A percentile compares a stretch with the other conserved stretches of the same genome.
Conservation (phyloP, 371 early-diverging fungal genomes). For the Actinomucor elegans region DNA sequence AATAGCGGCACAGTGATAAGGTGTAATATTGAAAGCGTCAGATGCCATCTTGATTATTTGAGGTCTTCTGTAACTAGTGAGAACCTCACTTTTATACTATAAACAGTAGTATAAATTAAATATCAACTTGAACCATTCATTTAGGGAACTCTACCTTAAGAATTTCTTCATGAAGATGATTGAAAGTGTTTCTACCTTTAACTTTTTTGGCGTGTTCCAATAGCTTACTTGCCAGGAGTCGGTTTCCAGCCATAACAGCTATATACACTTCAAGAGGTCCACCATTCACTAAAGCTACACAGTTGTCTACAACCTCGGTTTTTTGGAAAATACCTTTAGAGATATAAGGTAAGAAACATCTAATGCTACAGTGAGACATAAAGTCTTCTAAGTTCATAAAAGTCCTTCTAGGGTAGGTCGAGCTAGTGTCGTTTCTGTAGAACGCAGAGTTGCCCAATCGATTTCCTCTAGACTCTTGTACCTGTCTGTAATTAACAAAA, state of each 20-base stretch:
- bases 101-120: too few species aligned
- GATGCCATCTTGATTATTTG: conserved; percentile 52
- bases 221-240: conserved; percentile 31
- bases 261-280: conserved; percentile 30
- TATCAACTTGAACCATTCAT: not conserved
- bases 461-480: conserved; percentile 67
- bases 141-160: conserved; percentile 30
- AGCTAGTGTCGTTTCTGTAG: conserved; percentile 8
- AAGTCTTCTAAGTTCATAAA: conserved; percentile 6
- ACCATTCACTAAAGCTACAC: not conserved
- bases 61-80: conserved; percentile 39
- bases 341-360: conserved; percentile 3
- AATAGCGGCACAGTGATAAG: conserved; percentile 49
- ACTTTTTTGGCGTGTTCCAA: conserved; percentile 10
- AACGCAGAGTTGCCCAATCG: conserved; percentile 60
- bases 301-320: not conserved
- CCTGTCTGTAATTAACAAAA: conserved; percentile 27
- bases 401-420: not conserved
- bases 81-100: conserved; percentile 12
- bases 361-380: not conserved
- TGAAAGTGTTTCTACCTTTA: conserved; percentile 30
- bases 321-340: conserved; percentile 5
- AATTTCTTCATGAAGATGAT: conserved; percentile 48
- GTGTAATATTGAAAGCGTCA: conserved; percentile 38
- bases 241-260: conserved; percentile 44